Evolutionary conservation across 805 yeast species (phyloP).

Genomic region (Candida railenensis): DNA sequence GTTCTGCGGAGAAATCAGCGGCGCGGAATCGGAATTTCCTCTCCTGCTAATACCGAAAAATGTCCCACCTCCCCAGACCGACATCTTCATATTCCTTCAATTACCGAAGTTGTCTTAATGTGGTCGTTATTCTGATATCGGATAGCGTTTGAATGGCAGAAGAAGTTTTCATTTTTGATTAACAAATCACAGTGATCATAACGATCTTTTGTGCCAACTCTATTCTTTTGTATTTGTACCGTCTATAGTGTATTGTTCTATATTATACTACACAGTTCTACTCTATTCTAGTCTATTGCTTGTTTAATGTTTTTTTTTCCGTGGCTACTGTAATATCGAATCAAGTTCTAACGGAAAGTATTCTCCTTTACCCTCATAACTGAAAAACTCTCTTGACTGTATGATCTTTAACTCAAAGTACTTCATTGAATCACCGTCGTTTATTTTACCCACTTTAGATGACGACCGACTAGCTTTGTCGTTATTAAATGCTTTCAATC

Average conservation of each 20-base stretch:
- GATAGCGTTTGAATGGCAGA: too few species aligned
- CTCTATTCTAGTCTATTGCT: neutral
- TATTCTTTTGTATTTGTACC: too few species aligned
- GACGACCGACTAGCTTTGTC: constrained; percentile 5
- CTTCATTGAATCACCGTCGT: constrained; percentile 60
- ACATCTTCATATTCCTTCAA: too few species aligned
- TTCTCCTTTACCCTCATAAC: constrained; percentile 23
- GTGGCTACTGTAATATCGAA: neutral
- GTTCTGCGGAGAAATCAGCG: too few species aligned
- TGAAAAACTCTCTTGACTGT: constrained; percentile 49
- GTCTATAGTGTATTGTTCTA: neutral
- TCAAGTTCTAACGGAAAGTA: constrained; percentile 6
- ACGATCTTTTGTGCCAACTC: too few species aligned
- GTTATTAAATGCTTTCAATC: constrained; percentile 28
- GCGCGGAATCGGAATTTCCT: too few species aligned
- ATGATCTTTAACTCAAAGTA: constrained; percentile 71
- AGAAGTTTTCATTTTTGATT: too few species aligned
- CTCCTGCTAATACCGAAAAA: too few species aligned
- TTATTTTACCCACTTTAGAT: constrained; percentile 43
- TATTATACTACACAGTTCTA: neutral
- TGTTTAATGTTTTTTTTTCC: neutral
- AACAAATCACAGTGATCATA: too few species aligned
- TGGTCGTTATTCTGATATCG: too few species aligned
- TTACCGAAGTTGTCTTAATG: too few species aligned
- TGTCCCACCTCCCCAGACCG: too few species aligned